phyloP scores from a whole-genome alignment of 164 flowering plant genomes.

The Vitis vinifera region DNA sequence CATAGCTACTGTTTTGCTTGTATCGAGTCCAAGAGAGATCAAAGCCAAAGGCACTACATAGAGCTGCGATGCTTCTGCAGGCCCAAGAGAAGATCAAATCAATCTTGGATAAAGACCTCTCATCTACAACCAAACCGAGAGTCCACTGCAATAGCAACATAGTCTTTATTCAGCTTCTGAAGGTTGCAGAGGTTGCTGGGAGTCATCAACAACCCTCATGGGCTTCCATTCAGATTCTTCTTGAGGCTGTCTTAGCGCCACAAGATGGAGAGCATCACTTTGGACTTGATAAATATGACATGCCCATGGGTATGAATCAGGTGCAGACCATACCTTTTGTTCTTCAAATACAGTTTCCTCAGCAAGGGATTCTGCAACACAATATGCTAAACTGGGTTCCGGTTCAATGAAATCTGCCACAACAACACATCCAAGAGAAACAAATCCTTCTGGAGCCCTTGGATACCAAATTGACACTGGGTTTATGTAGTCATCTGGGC shows the following conservation, averaged over 20 bases:
- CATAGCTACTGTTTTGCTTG: too few species aligned
- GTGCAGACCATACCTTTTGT: conserved; percentile 75
- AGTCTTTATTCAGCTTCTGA: background rate
- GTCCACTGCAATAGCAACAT: too few species aligned
- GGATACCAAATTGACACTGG: conserved; percentile 91
- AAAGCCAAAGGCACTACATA: too few species aligned
- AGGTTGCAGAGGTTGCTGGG: conserved; percentile 11
- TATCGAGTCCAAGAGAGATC: too few species aligned
- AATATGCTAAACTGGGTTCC: conserved; percentile 43
- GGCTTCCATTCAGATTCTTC: conserved; percentile 88
- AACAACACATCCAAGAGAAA: conserved; percentile 80
- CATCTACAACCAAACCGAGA: too few species aligned
- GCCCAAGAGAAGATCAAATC: too few species aligned
- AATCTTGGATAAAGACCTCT: too few species aligned
- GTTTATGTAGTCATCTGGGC: conserved; percentile 70
- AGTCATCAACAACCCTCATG: conserved; percentile 51
- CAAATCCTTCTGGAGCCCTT: conserved; percentile 86
- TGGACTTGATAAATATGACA: conserved; percentile 84
- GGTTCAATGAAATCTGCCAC: conserved; percentile 74
- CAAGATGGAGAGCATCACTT: conserved; percentile 90
- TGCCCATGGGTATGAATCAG: conserved; percentile 92
- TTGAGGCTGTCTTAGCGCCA: conserved; percentile 63
- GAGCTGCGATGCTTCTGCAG: too few species aligned
- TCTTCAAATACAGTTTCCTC: conserved; percentile 80
- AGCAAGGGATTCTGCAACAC: conserved; percentile 60